Evolutionary conservation across 345 rosid genomes (phyloP).

Genomic region (Arabidopsis arenosa): DNA sequence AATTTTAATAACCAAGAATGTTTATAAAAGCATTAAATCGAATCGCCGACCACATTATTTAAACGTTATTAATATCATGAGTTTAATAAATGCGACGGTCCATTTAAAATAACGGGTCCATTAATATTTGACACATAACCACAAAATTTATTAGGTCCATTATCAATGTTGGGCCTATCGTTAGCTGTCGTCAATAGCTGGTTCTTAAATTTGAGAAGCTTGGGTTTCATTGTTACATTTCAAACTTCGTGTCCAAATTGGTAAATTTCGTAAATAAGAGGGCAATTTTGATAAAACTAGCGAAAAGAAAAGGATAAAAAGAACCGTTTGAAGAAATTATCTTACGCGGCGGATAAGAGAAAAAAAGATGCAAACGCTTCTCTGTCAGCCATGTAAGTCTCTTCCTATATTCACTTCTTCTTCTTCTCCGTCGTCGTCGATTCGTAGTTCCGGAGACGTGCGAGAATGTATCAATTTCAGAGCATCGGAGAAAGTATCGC

Average conservation of each 20-base stretch:
- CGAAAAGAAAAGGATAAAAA: slow-evolving; percentile 30
- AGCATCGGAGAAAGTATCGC: slow-evolving; percentile 32
- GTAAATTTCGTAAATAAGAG: not conserved
- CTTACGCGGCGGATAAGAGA: slow-evolving; percentile 49
- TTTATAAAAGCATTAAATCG: not conserved
- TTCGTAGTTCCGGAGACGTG: slow-evolving; percentile 24
- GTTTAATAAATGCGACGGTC: slow-evolving; percentile 39
- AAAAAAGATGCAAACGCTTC: slow-evolving; percentile 57
- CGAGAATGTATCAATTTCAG: slow-evolving; percentile 6
- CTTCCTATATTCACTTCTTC: slow-evolving; percentile 40
- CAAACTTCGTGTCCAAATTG: not conserved
- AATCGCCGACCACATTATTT: slow-evolving; percentile 15
- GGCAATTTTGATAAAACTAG: not conserved
- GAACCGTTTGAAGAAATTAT: slow-evolving; percentile 39
- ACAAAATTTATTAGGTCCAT: slow-evolving; percentile 35
- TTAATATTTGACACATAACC: slow-evolving; percentile 14
- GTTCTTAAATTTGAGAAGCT: not conserved
- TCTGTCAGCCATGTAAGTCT: slow-evolving; percentile 56
- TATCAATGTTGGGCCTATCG: slow-evolving; percentile 33
- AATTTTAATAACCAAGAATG: not conserved
- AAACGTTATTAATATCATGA: not conserved
- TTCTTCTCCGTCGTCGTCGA: slow-evolving; percentile 36
- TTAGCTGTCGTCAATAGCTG: not conserved
- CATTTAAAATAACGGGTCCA: slow-evolving; percentile 5
- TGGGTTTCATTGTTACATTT: slow-evolving; percentile 15